Base-by-base conservation (phyloP, 805 yeast genomes). In the Lachancea sp. region DNA sequence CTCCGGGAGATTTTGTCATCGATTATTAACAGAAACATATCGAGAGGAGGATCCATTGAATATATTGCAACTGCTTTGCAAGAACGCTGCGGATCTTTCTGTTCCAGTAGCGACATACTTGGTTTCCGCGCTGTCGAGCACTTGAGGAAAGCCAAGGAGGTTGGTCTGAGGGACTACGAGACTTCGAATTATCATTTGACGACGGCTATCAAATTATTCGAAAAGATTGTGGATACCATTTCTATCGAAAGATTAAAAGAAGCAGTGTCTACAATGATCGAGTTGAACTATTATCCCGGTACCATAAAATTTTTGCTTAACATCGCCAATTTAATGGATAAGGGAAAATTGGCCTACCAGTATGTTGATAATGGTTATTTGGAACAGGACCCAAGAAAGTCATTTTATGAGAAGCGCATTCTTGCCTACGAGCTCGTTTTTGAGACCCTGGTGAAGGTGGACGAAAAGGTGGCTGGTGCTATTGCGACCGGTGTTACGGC, bases 121-220 rank as follows among this genome's bases (percentile, higher is more conserved):
- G 86, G 93, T 12, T 93, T 90, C 72, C 85, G 91, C 64, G 98
- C 97, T 0, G 81, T 89, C 55, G 99, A 93, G 62, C 89, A 85
- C 62, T 71, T 93, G 56, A 85, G 91, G 46, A 81, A 83, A 55
- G 97, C 98, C 1, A 85, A 82, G 56, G 85, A 80, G 46, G 77
- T 80, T 49, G 87, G 86, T 1, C 64, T 71, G 20, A 77, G 77
- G 51, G 96, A 90, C 59, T 74, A 74, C 35, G 96, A 90, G 44
- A 76, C 82, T 43, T 68, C 77, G 48, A 73, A 77, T 49, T 82
- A 86, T 55, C 78, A 74, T 49, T 71, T 93, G 54, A 74, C 77
- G 38, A 80, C 82, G 50, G 87, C 97, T 1, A 85, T 86, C 12
- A 73, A 75, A 41, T 69, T 91, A 39, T 79, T 93, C 54, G 85